Percentiles rank a stretch among this genome's conserved stretches.
Evolutionary conservation across 1,139 yeast species (phyloP).

Genomic region (Zhuliangozyma parablackwelliae): DNA sequence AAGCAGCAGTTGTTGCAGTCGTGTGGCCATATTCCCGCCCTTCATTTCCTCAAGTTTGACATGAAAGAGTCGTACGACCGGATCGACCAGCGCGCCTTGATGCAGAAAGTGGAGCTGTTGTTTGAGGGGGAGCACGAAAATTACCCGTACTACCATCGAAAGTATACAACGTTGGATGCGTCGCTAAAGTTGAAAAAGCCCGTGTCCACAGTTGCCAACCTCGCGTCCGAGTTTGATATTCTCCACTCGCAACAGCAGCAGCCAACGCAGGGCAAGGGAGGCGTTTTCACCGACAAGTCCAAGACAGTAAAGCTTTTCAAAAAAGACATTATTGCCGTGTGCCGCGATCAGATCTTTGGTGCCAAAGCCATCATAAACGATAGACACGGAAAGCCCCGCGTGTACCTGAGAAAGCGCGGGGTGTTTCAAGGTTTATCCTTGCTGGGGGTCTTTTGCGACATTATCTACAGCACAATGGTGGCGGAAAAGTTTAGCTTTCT

Average conservation of each 20-base stretch:
- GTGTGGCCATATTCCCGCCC: constrained; percentile 24
- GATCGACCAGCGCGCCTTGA: constrained; percentile 50
- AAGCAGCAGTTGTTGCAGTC: constrained; percentile 14
- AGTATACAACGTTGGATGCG: constrained; percentile 7
- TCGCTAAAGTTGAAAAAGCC: constrained; percentile 4
- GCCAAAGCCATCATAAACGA: constrained; percentile 14
- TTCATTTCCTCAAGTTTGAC: constrained; percentile 69
- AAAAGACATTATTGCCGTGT: constrained; percentile 19
- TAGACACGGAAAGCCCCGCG: constrained; percentile 5
- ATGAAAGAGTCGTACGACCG: constrained; percentile 77
- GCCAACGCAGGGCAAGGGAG: not conserved
- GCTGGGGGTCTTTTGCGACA: constrained; percentile 72
- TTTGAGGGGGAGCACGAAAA: constrained; percentile 19
- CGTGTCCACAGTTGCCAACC: constrained; percentile 7
- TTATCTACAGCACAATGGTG: constrained; percentile 65
- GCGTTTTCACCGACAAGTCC: constrained; percentile 19
- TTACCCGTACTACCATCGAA: constrained; percentile 11
- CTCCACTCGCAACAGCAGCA: not conserved
- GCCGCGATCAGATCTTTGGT: constrained; percentile 22
- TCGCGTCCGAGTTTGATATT: not conserved
- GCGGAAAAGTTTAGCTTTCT: constrained; percentile 35
- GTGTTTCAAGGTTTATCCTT: constrained; percentile 84
- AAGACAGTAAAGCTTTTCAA: constrained; percentile 23
- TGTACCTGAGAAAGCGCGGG: constrained; percentile 52
- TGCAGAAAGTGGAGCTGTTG: constrained; percentile 23